A percentile compares a stretch with the other conserved stretches of the same genome.
Evolutionary conservation across 106 monocot genomes (phyloP).

Genomic region (Dendrobium officinale): DNA sequence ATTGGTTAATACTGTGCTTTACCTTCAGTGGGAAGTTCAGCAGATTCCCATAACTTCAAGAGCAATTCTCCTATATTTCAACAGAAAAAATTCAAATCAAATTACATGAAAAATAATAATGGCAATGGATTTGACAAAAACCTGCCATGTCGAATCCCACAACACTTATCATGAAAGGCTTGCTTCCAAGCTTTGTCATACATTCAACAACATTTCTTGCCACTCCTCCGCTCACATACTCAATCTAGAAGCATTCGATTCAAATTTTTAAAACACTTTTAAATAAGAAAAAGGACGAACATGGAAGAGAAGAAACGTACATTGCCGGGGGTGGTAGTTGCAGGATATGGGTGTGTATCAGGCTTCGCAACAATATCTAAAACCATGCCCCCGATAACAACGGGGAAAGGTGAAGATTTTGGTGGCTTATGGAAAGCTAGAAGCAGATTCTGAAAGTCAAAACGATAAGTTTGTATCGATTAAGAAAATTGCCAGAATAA

Average conservation of each 20-base stretch:
- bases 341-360: slow-evolving; percentile 22
- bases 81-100: neutral
- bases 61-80: slow-evolving; percentile 42
- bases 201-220: slow-evolving; percentile 91
- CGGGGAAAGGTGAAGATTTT: slow-evolving; percentile 16
- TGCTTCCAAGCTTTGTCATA: slow-evolving; percentile 68
- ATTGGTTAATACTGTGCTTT: neutral
- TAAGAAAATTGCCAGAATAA: neutral
- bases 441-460: slow-evolving; percentile 12
- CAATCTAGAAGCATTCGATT: slow-evolving; percentile 31
- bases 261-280: neutral
- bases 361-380: slow-evolving; percentile 76
- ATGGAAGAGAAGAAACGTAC: slow-evolving; percentile 18
- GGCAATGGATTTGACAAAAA: slow-evolving; percentile 9
- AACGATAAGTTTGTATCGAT: neutral
- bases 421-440: neutral
- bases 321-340: slow-evolving; percentile 65
- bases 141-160: slow-evolving; percentile 80
- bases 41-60: slow-evolving; percentile 58
- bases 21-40: slow-evolving; percentile 73
- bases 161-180: slow-evolving; percentile 75
- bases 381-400: slow-evolving; percentile 84
- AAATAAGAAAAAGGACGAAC: neutral
- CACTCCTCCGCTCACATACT: slow-evolving; percentile 70
- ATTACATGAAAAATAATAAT: neutral